These are phyloP conservation scores for Fraxinus dipetala DNA, from an alignment of 305 asterid genomes.

Conservation along the genomic window DNA sequence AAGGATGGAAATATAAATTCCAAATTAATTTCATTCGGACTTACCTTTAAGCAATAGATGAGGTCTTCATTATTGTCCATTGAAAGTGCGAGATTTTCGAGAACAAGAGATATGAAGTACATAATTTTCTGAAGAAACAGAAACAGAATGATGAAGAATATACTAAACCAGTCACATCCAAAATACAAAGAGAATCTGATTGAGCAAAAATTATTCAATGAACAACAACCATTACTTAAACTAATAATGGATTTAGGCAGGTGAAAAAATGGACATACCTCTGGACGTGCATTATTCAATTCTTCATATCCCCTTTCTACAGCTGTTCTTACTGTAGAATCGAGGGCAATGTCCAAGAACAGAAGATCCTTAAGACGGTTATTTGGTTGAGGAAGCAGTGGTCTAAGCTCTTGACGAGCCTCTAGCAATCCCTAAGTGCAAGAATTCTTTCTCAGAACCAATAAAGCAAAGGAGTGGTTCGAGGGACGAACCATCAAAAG, in stretches of 20 bases:
- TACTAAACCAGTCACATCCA: slow-evolving; percentile 11
- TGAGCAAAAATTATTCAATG: slow-evolving; percentile 4
- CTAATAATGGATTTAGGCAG: not conserved
- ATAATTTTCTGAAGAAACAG: slow-evolving; percentile 75
- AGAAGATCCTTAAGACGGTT: slow-evolving; percentile 91
- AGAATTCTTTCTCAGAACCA: slow-evolving; percentile 23
- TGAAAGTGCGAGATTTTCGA: slow-evolving; percentile 89
- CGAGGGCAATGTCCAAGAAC: slow-evolving; percentile 93
- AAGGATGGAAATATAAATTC: slow-evolving; percentile 19
- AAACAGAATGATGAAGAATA: slow-evolving; percentile 24
- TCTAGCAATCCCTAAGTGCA: slow-evolving; percentile 77
- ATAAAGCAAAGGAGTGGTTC: not conserved
- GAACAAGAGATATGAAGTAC: slow-evolving; percentile 81
- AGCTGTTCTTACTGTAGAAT: slow-evolving; percentile 96
- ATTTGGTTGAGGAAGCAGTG: slow-evolving; percentile 67
- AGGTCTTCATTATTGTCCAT: slow-evolving; percentile 86
- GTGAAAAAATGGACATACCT: slow-evolving; percentile 45
- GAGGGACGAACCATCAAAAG: slow-evolving; percentile 8
- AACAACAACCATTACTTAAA: slow-evolving; percentile 9
- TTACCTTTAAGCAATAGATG: slow-evolving; percentile 91
- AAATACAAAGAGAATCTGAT: slow-evolving; percentile 1
- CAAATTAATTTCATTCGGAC: slow-evolving; percentile 18
- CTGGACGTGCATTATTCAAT: slow-evolving; percentile 71
- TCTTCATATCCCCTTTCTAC: slow-evolving; percentile 96
- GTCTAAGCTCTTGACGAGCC: slow-evolving; percentile 97